Conservation (phyloP, 2,329 filamentous ascomycete genomes). For the Alternaria rosae region DNA sequence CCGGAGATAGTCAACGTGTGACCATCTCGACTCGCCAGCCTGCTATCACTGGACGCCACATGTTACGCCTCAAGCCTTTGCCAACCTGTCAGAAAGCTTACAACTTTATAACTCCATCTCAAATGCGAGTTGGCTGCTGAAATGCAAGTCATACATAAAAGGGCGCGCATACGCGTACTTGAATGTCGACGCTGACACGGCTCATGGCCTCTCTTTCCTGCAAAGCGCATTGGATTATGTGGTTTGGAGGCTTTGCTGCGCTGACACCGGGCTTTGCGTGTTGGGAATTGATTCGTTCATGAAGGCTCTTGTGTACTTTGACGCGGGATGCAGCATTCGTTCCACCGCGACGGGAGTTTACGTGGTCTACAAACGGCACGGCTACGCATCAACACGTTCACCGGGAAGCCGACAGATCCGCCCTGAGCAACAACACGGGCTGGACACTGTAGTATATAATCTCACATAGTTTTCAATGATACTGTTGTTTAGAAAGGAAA, state of each 20-base stretch:
- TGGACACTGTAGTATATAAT: neutral
- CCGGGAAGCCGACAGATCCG: neutral
- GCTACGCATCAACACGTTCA: neutral
- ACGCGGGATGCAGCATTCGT: neutral
- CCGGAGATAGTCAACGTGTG: neutral
- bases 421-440: neutral
- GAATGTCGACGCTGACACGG: neutral
- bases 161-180: neutral
- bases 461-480: neutral
- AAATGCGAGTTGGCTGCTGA: neutral
- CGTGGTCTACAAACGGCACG: neutral
- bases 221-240: neutral
- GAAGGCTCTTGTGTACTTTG: neutral
- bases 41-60: neutral
- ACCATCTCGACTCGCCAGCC: neutral
- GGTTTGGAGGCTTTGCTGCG: neutral
- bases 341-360: neutral
- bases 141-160: neutral
- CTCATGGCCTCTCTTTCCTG: neutral
- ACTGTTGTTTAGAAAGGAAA: neutral
- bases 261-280: neutral
- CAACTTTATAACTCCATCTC: neutral
- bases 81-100: neutral
- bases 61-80: neutral
- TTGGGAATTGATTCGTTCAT: neutral